Base-by-base conservation (phyloP, 2,329 filamentous ascomycete species). In the Fusarium udum region DNA sequence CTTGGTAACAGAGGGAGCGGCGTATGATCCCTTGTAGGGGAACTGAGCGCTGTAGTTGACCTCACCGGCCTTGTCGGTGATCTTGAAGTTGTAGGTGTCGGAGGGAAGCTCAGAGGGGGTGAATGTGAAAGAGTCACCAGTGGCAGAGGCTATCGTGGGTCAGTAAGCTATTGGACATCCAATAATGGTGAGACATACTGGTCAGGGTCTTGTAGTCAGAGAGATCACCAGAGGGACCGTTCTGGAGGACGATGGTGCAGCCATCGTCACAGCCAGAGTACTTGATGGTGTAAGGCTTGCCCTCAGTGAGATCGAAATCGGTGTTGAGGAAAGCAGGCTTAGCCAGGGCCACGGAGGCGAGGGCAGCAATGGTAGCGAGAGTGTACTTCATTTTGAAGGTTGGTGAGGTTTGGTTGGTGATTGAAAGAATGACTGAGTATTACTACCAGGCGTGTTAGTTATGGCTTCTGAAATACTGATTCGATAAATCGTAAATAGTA, bases 361-460 rank as follows among this genome's bases (percentile, higher is more conserved):
- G 55, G 73, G 79, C 73, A 69, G 78, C 75, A 59, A 81, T 46
- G 61, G 77, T 67, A 74, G 74, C 78, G 73, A 79, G 36, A 59
- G 81, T 78, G 75, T 77, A 81, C 81, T 83, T 82, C 82, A 83
- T 83, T 67, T 75, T 81, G 79, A 79, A 73, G 67, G 64, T 71
- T 65, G 66, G 63, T 36, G n/a, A n/a, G 55, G 20, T 58, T 60
- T 59, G 34, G n/a, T 69, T 61, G 60, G 64, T 48, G 51, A 37
- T 55, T 75, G 59, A 70, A 77, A 74, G 76, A 78, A 71, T 77
- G 76, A 78, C 76, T 77, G 67, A 58, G 63, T 71, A 75, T 77
- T 77, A 77, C 76, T 78, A 58, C 28, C 46, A 48, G 26, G 11
- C n/a, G 37, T 40, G 71, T 78, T 52, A 78, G 76, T 67, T 28